These are phyloP conservation scores for Colletotrichum lini DNA, from an alignment of 2,329 filamentous ascomycete species.

Conservation along the genomic window DNA sequence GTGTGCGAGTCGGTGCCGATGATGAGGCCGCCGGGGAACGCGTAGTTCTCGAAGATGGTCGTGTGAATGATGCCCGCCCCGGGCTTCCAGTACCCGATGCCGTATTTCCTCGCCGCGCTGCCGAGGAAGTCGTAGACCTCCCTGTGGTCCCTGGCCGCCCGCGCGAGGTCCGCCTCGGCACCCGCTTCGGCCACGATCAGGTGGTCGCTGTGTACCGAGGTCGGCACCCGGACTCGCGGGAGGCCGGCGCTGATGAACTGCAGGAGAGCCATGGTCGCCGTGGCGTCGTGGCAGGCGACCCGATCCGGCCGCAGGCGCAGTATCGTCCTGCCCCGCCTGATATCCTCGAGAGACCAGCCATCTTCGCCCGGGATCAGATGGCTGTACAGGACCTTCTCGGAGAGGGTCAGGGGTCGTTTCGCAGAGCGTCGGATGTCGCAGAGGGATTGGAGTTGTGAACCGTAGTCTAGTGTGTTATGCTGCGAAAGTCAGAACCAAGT, in stretches of 20 bases:
- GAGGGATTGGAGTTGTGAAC: constrained; percentile 38
- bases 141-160: constrained; percentile 48
- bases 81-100: constrained; percentile 58
- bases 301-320: constrained; percentile 54
- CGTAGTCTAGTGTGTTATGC: constrained; percentile 45
- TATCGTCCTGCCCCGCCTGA: constrained; percentile 55
- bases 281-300: constrained; percentile 60
- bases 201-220: constrained; percentile 58
- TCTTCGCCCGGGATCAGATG: constrained; percentile 51
- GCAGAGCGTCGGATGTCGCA: constrained; percentile 37
- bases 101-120: constrained; percentile 60
- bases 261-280: constrained; percentile 58
- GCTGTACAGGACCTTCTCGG: constrained; percentile 57
- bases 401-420: constrained; percentile 51
- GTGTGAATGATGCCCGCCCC: constrained; percentile 56
- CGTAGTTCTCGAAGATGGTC: constrained; percentile 58
- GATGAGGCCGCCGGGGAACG: constrained; percentile 52
- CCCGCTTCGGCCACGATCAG: constrained; percentile 52
- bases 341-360: constrained; percentile 47
- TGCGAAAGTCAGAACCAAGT: constrained; percentile 4
- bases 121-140: constrained; percentile 57
- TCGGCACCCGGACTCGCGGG: constrained; percentile 54
- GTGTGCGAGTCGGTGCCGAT: constrained; percentile 56
- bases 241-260: constrained; percentile 59
- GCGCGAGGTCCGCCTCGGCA: constrained; percentile 48